Evolutionary conservation across 1,284 basidiomycete species (phyloP), one percentile per base, ranked within the genome.

Genomic region (Tylopilus sp.): DNA sequence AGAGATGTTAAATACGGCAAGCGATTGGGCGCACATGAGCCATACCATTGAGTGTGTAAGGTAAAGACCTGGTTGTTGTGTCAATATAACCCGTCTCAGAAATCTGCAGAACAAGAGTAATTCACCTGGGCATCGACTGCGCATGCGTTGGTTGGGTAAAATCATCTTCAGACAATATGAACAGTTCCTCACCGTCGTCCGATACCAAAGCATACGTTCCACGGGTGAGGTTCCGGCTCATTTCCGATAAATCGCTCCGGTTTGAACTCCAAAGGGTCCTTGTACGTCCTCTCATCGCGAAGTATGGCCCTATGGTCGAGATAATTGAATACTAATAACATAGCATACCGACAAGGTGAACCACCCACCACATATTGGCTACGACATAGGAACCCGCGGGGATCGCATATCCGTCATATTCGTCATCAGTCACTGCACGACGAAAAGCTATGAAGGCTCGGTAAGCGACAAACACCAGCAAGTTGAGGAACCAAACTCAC

Each of bases 121-220:
- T 60, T 58, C 24, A 64, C 64, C 68, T 60, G 68, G 72, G 22
- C 65, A 72, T 56, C 57, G 53, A 26, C 71, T 70, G 19, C 1
- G 10, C 36, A 36, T 0, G 22, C 15, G n/a, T 53, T 2, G 22
- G 2, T 18, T 52, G 9, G 6, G 2, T 61, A 60, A 12, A 26
- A 56, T 18, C 12, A 1, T 12, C 16, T 13, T 51, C 7, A 4
- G 33, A 44, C 0, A 6, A n/a, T n/a, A 24, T 2, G 2, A 32
- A 44, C 24, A 0, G 67, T 2, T 19, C 19, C 82, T 69, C 66
- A 84, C 87, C 87, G 82, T 71, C 87, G 81, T 64, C 87, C 87
- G 68, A 88, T 86, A 19, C 87, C 86, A 74, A 88, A 88, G 66
- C 81, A 83, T 41, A 84, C 62, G 63, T 79, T 80, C 57, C 80